A percentile compares a stretch with the other conserved stretches of the same genome.
Conservation (phyloP, 2,329 filamentous ascomycete genomes). For the Pestalotiopsis sp. region DNA sequence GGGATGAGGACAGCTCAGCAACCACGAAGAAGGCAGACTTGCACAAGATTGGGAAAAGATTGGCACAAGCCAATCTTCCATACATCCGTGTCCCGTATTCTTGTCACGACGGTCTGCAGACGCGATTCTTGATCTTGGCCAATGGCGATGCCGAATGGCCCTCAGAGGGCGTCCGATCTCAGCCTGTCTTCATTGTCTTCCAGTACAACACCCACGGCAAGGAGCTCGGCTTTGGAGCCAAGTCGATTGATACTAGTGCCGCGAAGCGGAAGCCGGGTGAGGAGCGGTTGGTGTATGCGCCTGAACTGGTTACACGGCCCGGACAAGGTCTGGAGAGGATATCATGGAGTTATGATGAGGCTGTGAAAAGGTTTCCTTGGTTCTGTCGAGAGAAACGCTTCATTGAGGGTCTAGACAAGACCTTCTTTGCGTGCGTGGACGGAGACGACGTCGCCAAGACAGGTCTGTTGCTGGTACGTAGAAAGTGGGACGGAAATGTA, state of each 20-base stretch:
- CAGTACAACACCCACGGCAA: not conserved
- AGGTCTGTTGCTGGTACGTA: not conserved
- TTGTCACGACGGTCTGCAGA: not conserved
- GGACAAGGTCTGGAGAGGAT: slow-evolving; percentile 11
- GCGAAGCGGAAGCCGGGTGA: slow-evolving; percentile 15
- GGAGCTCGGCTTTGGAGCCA: slow-evolving; percentile 17
- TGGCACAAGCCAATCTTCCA: not conserved
- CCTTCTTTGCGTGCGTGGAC: slow-evolving; percentile 16
- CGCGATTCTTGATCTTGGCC: not conserved
- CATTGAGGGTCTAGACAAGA: slow-evolving; percentile 17
- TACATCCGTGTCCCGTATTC: not conserved
- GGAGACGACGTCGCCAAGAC: not conserved
- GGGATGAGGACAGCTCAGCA: not conserved
- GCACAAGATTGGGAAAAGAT: not conserved
- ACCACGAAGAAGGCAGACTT: not conserved
- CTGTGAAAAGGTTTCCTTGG: slow-evolving; percentile 19
- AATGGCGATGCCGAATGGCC: not conserved
- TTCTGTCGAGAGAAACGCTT: slow-evolving; percentile 18
- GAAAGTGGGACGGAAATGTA: not conserved
- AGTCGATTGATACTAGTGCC: slow-evolving; percentile 12
- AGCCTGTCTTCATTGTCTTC: not conserved
- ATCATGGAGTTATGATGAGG: slow-evolving; percentile 17
- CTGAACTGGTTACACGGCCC: not conserved
- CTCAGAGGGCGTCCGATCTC: not conserved
- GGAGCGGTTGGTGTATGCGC: slow-evolving; percentile 15